Evolutionary conservation across 2,329 filamentous ascomycete species (phyloP), one percentile per base, ranked within the genome.

Genomic region (Nannizziopsis barbatae): DNA sequence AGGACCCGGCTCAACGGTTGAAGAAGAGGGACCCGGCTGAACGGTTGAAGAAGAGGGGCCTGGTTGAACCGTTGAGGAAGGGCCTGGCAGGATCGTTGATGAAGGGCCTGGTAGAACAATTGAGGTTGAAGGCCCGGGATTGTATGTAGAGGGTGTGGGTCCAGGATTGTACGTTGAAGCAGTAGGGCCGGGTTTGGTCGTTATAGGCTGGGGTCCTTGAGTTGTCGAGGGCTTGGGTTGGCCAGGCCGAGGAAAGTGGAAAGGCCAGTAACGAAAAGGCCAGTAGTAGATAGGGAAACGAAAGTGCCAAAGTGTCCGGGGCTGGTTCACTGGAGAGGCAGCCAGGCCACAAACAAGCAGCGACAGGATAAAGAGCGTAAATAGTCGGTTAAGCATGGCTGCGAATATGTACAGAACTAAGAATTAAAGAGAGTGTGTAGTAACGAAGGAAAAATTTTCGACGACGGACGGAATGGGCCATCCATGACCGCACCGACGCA

Each of bases 351-450:
- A 42, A 17, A 27, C 38, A 27, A 48, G 37, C 17, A 33, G 30
- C 31, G 22, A 17, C n/a, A 35, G 15, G 15, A 42, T 27, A 42
- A 48, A n/a, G 45, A 48, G 37, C 36, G 31, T 48, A 32, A 20
- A 48, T 1, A 48, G 39, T 42, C 38, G 39, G 38, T 35, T 18
- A n/a, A 48, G 18, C 45, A 48, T 48, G 39, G 17, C 42, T 38
- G 10, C 45, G 15, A 42, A 42, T 48, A 43, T 48, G 38, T 42
- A 30, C 45, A 42, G 27, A 36, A 36, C 14, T 31, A 30, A 33
- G 15, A 27, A 27, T 17, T 37, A 48, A 36, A 7, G 45, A 48
- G 31, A n/a, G 39, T 42, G 31, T 37, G 17, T 40, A 48, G 10
- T 14, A 48, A 48, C 27, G 30, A 2, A 36, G 12, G 17, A 41